Evolutionary conservation across 352 stramenopile species (phyloP).

Genomic region (Globisporangium abappressorium): DNA sequence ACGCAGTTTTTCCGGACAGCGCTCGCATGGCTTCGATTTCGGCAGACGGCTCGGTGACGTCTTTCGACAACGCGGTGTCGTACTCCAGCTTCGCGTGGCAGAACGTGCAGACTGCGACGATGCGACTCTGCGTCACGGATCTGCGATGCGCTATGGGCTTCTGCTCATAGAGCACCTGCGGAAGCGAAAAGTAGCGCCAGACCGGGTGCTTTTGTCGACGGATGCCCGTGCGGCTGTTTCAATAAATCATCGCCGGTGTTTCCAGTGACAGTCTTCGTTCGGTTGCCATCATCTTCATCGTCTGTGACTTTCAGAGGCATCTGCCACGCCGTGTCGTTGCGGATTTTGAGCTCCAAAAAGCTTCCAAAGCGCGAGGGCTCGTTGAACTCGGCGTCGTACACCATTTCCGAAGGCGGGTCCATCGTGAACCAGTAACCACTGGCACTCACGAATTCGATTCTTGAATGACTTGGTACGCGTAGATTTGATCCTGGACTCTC

Average conservation of each 20-base stretch:
- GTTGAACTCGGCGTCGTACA: not conserved
- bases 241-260: not conserved
- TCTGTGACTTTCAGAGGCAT: not conserved
- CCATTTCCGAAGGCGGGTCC: slow-evolving; percentile 1
- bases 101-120: slow-evolving; percentile 5
- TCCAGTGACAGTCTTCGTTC: not conserved
- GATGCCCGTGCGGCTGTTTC: slow-evolving; percentile 1
- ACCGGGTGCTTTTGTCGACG: slow-evolving; percentile 7
- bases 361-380: not conserved
- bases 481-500: not conserved
- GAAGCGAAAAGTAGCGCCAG: slow-evolving; percentile 5
- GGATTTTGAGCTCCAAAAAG: not conserved
- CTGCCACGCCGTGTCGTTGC: not conserved
- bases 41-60: not conserved
- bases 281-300: not conserved
- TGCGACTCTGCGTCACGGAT: not conserved
- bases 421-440: not conserved
- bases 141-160: not conserved
- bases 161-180: not conserved
- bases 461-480: not conserved
- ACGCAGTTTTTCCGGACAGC: slow-evolving; percentile 1
- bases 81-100: not conserved
- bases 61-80: slow-evolving; percentile 2
- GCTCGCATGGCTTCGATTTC: slow-evolving; percentile 5
- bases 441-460: not conserved